A percentile compares a stretch with the other conserved stretches of the same genome.
Evolutionary conservation across 306 rosid genomes (phyloP).

Genomic region (Phaseolus lunatus): DNA sequence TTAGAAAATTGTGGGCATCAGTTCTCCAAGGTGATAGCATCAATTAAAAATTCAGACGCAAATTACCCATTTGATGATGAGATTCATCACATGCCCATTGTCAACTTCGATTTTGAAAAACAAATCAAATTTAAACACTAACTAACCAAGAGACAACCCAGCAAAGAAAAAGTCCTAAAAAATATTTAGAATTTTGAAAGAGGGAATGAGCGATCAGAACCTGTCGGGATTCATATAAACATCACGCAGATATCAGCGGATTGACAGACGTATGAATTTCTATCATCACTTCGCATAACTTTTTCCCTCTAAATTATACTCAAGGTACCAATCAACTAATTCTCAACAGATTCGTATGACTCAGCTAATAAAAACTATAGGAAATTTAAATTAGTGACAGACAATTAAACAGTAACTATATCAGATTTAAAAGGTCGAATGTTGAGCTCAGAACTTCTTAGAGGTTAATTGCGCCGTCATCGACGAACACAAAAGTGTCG

Average conservation of each 20-base stretch:
- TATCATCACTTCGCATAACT: conserved; percentile 78
- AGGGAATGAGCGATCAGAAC: conserved; percentile 77
- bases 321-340: neutral
- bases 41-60: conserved; percentile 56
- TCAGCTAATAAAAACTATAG: neutral
- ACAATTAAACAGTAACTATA: neutral
- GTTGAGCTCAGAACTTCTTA: conserved; percentile 98
- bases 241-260: conserved; percentile 74
- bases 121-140: neutral
- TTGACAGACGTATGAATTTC: conserved; percentile 79
- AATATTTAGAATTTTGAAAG: neutral
- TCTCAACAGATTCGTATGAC: neutral
- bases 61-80: conserved; percentile 55
- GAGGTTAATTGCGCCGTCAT: conserved; percentile 88
- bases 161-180: neutral
- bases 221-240: conserved; percentile 92
- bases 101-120: neutral
- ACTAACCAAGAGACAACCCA: neutral
- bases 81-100: conserved; percentile 53
- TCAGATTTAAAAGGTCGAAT: neutral
- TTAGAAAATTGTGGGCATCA: conserved; percentile 41
- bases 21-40: conserved; percentile 62
- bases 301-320: neutral
- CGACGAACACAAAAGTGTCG: conserved; percentile 48
- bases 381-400: neutral